phyloP scores from a whole-genome alignment of 148 eudicot genomes.

The Camellia japonica region DNA sequence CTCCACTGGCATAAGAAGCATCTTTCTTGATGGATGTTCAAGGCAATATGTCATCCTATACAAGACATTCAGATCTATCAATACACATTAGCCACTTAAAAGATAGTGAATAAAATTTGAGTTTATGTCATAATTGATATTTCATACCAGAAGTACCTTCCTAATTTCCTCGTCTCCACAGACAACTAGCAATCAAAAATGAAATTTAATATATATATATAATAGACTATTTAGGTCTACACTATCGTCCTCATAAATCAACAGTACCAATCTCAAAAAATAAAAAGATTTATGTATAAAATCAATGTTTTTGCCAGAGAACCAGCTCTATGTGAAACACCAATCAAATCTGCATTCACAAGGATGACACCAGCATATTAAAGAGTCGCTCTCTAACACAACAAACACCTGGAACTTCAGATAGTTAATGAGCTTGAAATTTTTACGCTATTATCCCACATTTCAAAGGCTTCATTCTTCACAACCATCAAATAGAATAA shows the following conservation, averaged over 20 bases:
- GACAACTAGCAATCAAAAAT: neutral
- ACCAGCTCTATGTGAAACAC: neutral
- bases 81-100: neutral
- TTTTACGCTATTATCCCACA: neutral
- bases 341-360: neutral
- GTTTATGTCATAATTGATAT: neutral
- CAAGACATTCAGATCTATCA: conserved; percentile 9
- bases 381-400: neutral
- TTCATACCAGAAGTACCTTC: neutral
- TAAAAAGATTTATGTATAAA: neutral
- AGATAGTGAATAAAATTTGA: neutral
- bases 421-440: neutral
- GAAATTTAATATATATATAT: neutral
- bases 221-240: neutral
- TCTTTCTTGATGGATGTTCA: conserved; percentile 77
- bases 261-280: neutral
- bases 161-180: neutral
- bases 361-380: neutral
- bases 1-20: conserved; percentile 96
- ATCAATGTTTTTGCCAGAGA: neutral
- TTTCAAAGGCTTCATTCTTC: neutral
- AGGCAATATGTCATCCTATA: conserved; percentile 90
- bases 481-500: neutral
- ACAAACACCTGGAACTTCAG: neutral
- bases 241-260: neutral